Evolutionary conservation across 1,284 basidiomycete genomes (phyloP), one percentile per base, ranked within the genome.

Genomic region (Gastroboletus turbinatus): DNA sequence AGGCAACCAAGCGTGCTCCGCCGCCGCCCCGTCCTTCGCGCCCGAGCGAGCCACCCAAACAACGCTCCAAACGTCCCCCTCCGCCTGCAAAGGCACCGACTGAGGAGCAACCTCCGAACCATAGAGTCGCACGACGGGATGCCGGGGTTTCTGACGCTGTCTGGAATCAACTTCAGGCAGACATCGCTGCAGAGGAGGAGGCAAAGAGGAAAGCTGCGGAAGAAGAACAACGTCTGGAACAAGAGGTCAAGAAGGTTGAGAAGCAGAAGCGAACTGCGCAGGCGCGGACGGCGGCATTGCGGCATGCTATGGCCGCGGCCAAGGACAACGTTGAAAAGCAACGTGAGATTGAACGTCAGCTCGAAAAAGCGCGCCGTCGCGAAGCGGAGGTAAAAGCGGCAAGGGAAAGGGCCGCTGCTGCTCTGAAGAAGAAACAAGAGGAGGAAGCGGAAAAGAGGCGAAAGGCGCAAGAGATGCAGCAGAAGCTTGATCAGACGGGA

Each of bases 401-500:
- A 25, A 66, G 67, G 39, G 73, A 69, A 62, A 64, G 72, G 64
- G 64, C 67, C 4, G 70, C 60, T n/a, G 74, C 68, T 19, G 75
- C 69, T 17, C 58, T 78, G 46, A 72, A 67, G 53, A 73, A 67
- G 54, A 73, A 70, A 51, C 65, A 70, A 44, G 63, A 74, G 55
- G 75, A 73, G 29, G 75, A 81, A 57, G 69, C 67, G 19, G 60
- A 55, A 63, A 66, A 70, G 59, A 63, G 63, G 54, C 60, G 67
- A 50, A 61, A 76, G 61, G 72, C 66, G 54, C 71, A 68, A 4
- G 67, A 74, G 60, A 75, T 73, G 4, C 84, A 85, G 63, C 54
- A 19, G 38, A 80, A 75, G 58, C 65, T 87, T 13, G 71, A 74
- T 0, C 13, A 60, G 0, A 77, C 85, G 76, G 85, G 85, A 0